These are phyloP conservation scores for Effrenium voratum DNA, from an alignment of 73 alveolate species.

Conservation along the genomic window DNA sequence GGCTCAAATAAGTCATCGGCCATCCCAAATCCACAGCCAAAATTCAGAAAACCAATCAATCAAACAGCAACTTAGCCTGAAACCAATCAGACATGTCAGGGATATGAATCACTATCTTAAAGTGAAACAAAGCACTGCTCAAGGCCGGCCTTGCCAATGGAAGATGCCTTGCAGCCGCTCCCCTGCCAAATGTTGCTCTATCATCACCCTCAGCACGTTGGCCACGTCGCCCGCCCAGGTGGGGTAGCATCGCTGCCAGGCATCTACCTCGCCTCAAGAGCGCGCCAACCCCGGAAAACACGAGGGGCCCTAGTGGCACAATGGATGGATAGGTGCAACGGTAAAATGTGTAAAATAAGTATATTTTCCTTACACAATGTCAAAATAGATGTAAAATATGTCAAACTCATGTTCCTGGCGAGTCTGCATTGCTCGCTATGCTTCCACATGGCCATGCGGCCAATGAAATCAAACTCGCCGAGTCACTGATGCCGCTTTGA, in stretches of 20 bases:
- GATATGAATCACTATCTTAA: no score
- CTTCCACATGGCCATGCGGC: no score
- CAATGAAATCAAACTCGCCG: no score
- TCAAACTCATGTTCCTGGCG: no score
- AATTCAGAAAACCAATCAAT: neutral
- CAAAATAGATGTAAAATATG: no score
- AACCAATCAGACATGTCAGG: neutral
- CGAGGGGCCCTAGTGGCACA: no score
- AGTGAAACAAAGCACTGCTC: no score
- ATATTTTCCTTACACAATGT: no score
- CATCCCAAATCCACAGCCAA: neutral
- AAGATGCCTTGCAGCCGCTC: constrained; percentile 60
- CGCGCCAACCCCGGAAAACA: no score
- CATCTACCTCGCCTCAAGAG: constrained; percentile 55
- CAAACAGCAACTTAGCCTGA: neutral
- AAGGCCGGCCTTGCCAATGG: constrained; percentile 52
- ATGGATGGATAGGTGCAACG: no score
- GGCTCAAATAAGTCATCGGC: neutral
- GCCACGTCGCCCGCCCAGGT: constrained; percentile 85
- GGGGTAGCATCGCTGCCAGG: constrained; percentile 77
- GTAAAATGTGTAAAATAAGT: no score
- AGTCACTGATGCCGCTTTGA: constrained; percentile 32
- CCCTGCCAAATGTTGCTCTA: constrained; percentile 38
- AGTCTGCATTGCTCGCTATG: no score
- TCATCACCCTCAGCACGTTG: constrained; percentile 33